Conservation (phyloP, 768 basidiomycete species). For the Termitomyces titanicus region DNA sequence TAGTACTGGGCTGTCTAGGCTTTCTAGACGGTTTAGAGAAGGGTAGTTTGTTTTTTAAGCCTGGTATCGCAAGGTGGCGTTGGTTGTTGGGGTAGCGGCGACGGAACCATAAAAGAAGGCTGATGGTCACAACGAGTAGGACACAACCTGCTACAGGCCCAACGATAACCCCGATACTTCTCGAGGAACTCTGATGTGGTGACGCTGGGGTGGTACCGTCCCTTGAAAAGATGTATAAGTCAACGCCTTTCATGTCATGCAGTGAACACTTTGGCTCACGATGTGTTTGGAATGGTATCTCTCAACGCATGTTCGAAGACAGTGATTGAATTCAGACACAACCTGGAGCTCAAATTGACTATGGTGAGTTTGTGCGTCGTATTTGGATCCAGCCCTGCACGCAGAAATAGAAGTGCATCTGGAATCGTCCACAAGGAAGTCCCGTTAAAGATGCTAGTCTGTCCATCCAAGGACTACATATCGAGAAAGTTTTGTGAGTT, state of each 20-base stretch:
- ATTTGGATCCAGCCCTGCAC: constrained; percentile 14
- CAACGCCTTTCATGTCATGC: neutral
- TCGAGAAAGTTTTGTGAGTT: neutral
- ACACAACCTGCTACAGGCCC: constrained; percentile 9
- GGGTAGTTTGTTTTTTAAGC: neutral
- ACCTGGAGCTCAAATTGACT: constrained; percentile 11
- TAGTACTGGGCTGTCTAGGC: neutral
- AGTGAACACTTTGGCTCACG: constrained; percentile 2
- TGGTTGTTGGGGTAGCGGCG: neutral
- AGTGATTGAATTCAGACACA: constrained; percentile 17
- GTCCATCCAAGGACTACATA: constrained; percentile 14
- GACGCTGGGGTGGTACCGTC: neutral
- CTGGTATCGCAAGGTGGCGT: neutral
- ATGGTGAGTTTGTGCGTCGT: constrained; percentile 13
- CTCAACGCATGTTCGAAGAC: constrained; percentile 11
- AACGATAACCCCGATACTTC: constrained; percentile 11
- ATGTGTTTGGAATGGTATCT: neutral
- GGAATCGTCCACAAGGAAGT: constrained; percentile 14
- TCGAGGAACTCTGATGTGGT: neutral
- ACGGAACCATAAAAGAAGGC: constrained; percentile 9
- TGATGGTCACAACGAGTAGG: constrained; percentile 1
- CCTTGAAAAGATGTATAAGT: neutral
- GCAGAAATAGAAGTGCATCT: constrained; percentile 17
- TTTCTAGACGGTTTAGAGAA: neutral
- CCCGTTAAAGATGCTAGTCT: constrained; percentile 11